Base-by-base conservation (phyloP, 129 eudicot genomes). In the Rutidosis leptorrhynchoides region DNA sequence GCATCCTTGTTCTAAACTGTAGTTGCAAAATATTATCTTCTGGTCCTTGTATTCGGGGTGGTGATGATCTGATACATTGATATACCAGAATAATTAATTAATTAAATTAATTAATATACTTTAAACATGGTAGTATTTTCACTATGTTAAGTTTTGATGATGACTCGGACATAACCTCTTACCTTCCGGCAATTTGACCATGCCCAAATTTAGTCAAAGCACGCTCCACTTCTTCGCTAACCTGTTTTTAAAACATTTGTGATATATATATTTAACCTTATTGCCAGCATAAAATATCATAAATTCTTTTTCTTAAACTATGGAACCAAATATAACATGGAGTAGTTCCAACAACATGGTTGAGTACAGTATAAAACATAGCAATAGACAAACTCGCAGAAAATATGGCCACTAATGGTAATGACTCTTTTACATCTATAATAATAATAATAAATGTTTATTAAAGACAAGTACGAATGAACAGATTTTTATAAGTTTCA, bases 171-270 rank as follows among this genome's bases (percentile, higher is more conserved):
- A 5, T 19, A 49, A 49, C 24, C 6, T 49, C 55, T 22, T 22
- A 55, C 60, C 60, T 55, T 55, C 60, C 60, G 9, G 27, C 7
- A 55, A 21, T 22, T 55, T 55, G 27, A 21, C 29, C 60, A 55
- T 22, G 60, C n/a, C 60, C 60, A 22, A 21, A 55, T 21, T 23
- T 55, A 23, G 32, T 11, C 16, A 55, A 55, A 12, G 60, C 60
- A 24, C 60, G 60, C 32, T 55, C 60, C 60, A 55, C 60, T 55
- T 55, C 60, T 55, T 55, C 60, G 0, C 60, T 55, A n/a, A 55
- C 29, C 60, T 55, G 29, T 55, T 22, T 53, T 21, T 54, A 54
- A 10, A 10, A 23, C 59, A 55, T 8, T 10, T 55, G 24, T 0
- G 30, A 54, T 23, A 6, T 11, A 11, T 10, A 22, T 7, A 24